Evolutionary conservation across 73 alveolate genomes (phyloP).

Genomic region (Paramecium primaurelia): DNA sequence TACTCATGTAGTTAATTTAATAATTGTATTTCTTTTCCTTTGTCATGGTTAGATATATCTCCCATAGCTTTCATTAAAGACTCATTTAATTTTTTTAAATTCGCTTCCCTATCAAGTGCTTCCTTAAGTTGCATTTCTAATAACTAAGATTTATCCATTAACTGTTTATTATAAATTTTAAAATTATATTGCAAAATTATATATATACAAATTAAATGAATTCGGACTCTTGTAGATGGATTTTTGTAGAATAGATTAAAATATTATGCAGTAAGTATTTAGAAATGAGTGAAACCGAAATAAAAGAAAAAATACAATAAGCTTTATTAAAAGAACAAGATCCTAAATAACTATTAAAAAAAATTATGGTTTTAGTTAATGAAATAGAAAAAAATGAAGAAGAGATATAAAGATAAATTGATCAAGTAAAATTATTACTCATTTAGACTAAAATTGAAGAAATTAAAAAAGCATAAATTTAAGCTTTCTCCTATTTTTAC

Average conservation of each 20-base stretch:
- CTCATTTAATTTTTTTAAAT: neutral
- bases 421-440: neutral
- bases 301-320: neutral
- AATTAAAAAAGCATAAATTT: neutral
- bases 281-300: neutral
- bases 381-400: neutral
- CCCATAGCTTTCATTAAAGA: neutral
- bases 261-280: neutral
- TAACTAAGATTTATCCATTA: neutral
- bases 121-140: slow-evolving; percentile 2
- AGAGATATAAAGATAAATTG: neutral
- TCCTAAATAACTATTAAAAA: neutral
- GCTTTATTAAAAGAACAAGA: neutral
- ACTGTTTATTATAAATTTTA: neutral
- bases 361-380: neutral
- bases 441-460: neutral
- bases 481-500: neutral
- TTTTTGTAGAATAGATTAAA: neutral
- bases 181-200: neutral
- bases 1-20: neutral
- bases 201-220: neutral
- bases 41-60: neutral
- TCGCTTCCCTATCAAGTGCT: neutral
- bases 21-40: slow-evolving; percentile 16
- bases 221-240: neutral